Evolutionary conservation across 1,284 basidiomycete genomes (phyloP), one percentile per base, ranked within the genome.

Genomic region (Rhodotorula sp.): DNA sequence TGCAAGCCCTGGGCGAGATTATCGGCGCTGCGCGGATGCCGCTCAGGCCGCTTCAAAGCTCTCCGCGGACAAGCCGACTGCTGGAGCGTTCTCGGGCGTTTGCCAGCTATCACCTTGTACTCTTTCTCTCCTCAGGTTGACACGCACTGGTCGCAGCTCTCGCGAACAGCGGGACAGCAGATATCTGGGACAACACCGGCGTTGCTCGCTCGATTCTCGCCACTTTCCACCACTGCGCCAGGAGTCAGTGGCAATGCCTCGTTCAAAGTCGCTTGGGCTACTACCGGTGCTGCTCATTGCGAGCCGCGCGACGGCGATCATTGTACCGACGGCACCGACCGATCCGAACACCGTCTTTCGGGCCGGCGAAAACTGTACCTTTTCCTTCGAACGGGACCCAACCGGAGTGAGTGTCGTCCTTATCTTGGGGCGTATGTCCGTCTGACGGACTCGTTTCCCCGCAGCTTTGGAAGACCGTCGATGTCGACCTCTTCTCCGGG

Each of bases 401-500:
- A 84, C 85, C 3, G 86, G 86, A 23, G 74, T 76, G 34, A 60
- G 71, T 69, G 34, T 23, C 14, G 23, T 10, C 23, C 18, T 15
- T 7, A 14, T 43, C 39, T 43, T 5, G 39, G 10, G 10, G 1
- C 39, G 39, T 18, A 15, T 3, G 26, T 26, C 4, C 8, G 15
- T 47, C 54, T 65, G 29, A 58, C n/a, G 12, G 8, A 10, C 21
- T 26, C 20, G 18, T 29, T 2, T 2, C 23, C 34, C 5, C 14
- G 62, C 56, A 70, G 66, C 29, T 47, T 1, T 72, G 71, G 71
- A 69, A 34, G 48, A 47, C 49, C 14, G 58, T 72, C 29, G 64
- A 69, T 23, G 58, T 92, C 68, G 84, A 91, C 80, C 85, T 93
- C 76, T 92, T 91, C 90, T 89, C 89, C 0, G 91, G 91, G 10